Evolutionary conservation across 768 basidiomycete genomes (phyloP).

Genomic region (Lepiota venenata): DNA sequence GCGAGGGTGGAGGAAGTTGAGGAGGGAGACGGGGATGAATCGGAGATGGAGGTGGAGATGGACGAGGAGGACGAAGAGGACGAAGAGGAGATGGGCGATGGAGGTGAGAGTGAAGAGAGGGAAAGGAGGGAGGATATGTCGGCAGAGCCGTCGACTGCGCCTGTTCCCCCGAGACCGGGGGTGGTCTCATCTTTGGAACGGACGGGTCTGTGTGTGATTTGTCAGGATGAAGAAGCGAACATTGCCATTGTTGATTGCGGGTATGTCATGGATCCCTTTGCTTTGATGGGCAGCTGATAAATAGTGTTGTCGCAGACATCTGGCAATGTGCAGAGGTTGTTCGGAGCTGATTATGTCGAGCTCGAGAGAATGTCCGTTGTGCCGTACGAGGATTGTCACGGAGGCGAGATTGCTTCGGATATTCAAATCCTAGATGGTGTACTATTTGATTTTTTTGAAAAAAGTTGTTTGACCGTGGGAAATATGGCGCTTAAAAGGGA

Average conservation of each 20-base stretch:
- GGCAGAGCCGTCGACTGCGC: conserved; percentile 9
- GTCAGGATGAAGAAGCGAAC: conserved; percentile 92
- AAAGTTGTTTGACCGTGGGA: too few species aligned
- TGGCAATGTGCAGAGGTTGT: conserved; percentile 75
- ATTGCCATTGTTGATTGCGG: conserved; percentile 95
- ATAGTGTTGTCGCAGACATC: conserved; percentile 48
- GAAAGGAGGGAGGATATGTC: not conserved
- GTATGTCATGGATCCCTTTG: conserved; percentile 37
- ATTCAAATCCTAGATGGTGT: conserved; percentile 42
- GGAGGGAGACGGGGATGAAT: conserved; percentile 14
- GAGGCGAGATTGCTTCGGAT: conserved; percentile 79
- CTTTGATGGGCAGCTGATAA: not conserved
- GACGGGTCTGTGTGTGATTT: conserved; percentile 84
- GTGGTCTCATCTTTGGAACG: conserved; percentile 50
- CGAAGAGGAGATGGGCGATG: not conserved
- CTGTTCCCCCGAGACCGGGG: conserved; percentile 30
- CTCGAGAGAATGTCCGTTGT: conserved; percentile 86
- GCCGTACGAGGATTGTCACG: conserved; percentile 84
- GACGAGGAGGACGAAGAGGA: conserved; percentile 8
- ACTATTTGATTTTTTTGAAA: too few species aligned
- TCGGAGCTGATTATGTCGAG: conserved; percentile 78
- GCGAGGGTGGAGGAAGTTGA: conserved; percentile 16
- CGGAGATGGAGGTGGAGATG: conserved; percentile 11
- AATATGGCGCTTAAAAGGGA: too few species aligned
- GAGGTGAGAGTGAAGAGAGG: not conserved